A percentile compares a stretch with the other conserved stretches of the same genome.
Evolutionary conservation across 2,329 filamentous ascomycete genomes (phyloP).

Genomic region (Rhytidhysteron rufulum): DNA sequence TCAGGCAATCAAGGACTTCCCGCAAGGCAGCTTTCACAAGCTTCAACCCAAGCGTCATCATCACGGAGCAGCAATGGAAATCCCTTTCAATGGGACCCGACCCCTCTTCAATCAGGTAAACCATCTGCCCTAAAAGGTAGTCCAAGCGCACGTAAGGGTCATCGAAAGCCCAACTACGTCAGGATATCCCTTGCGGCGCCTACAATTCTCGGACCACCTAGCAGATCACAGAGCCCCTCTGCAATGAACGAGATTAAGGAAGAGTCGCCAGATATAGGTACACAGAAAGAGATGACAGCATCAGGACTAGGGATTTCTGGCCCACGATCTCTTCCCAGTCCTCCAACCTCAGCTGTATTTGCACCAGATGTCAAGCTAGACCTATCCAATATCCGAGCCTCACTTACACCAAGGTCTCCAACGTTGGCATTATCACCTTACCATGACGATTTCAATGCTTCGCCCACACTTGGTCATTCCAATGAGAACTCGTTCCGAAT

Average conservation of each 20-base stretch:
- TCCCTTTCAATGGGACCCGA: slow-evolving; percentile 44
- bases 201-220: slow-evolving; percentile 37
- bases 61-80: slow-evolving; percentile 44
- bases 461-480: slow-evolving; percentile 7
- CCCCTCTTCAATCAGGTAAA: slow-evolving; percentile 32
- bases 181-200: slow-evolving; percentile 42
- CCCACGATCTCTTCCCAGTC: slow-evolving; percentile 18
- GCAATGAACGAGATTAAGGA: slow-evolving; percentile 37
- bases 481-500: slow-evolving; percentile 6
- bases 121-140: slow-evolving; percentile 44
- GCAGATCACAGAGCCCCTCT: slow-evolving; percentile 31
- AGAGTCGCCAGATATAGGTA: slow-evolving; percentile 21
- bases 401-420: slow-evolving; percentile 39
- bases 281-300: slow-evolving; percentile 5
- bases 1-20: slow-evolving; percentile 29
- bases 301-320: slow-evolving; percentile 14
- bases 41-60: slow-evolving; percentile 34
- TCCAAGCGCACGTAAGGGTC: slow-evolving; percentile 41
- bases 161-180: slow-evolving; percentile 43
- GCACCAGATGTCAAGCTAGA: slow-evolving; percentile 33
- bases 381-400: slow-evolving; percentile 31
- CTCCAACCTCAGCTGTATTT: slow-evolving; percentile 27
- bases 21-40: slow-evolving; percentile 36
- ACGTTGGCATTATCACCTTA: slow-evolving; percentile 34
- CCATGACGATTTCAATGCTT: slow-evolving; percentile 19